phyloP scores from a whole-genome alignment of 805 yeast species.

The Suhomyces canberraensis region DNA sequence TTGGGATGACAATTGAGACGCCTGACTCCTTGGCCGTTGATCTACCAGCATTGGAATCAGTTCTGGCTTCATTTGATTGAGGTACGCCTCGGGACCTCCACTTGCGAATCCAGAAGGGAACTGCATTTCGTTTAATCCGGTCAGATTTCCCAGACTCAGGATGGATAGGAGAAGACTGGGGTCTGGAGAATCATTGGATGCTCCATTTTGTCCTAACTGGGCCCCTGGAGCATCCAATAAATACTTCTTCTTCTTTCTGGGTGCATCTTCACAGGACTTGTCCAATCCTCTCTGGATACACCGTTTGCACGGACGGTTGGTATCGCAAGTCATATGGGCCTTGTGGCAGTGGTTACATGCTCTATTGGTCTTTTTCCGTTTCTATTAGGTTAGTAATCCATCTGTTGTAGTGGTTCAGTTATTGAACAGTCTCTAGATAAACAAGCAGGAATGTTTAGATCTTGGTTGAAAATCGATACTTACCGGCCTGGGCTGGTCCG shows the following conservation, averaged over 20 bases:
- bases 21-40: not conserved
- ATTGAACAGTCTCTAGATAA: no score
- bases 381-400: constrained; percentile 14
- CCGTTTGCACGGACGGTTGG: constrained; percentile 75
- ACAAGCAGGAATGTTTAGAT: no score
- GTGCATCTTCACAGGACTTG: constrained; percentile 81
- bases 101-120: not conserved
- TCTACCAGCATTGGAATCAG: no score
- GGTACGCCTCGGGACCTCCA: not conserved
- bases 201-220: not conserved
- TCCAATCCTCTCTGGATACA: constrained; percentile 70
- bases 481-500: no score
- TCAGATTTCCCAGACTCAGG: not conserved
- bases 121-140: not conserved
- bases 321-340: constrained; percentile 91
- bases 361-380: constrained; percentile 64
- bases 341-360: constrained; percentile 91
- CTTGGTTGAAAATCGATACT: no score
- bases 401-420: not conserved
- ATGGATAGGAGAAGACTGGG: not conserved
- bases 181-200: not conserved
- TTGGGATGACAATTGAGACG: not conserved
- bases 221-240: constrained; percentile 54
- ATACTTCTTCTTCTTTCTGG: constrained; percentile 81
- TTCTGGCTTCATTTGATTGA: not conserved